Base-by-base conservation (phyloP, 2,329 filamentous ascomycete genomes). In the Penicillium sp. region DNA sequence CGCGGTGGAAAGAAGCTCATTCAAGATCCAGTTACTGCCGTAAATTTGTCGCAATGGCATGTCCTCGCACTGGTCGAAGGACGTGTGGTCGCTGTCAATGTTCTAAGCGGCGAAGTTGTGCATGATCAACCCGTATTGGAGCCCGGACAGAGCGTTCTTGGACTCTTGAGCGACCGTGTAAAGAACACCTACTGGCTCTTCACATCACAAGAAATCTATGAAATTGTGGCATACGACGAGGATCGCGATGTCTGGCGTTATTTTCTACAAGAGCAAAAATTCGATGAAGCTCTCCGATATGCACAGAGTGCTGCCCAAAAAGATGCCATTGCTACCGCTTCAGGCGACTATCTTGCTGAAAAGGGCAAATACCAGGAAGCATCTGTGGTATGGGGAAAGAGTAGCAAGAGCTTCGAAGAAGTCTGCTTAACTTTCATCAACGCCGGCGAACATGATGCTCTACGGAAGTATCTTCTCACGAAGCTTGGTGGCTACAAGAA, bases 151-250 rank as follows among this genome's bases (percentile, higher is more conserved):
- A 86, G 81, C 65, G 85, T 87, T 4, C 77, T 99, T n/a, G 91
- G 90, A 0, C 82, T 99, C 18, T 87, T 91, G 51, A 87, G 93
- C 8, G 94, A 99, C 71, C 83, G 89, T 59, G 93, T 94, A 71
- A 96, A 97, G 78, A 95, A 93, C 67, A 99, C 94, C 0, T 97
- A 93, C 69, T 99, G 95, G 94, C 81, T 99, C 2, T 96, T 97
- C 68, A 97, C 93, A 0, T 83, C 84, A 0, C 83, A 90, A 56
- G 91, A 96, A 66, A 96, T 99, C 51, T 97, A 91, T 64, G 94
- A 99, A 74, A 88, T 99, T 58, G 89, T 94, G 12, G 88, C 93
- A 12, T 88, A 86, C 46, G 90, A 97, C 56, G 94, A 99, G 71
- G 90, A 92, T 63, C 81, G 94, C 63, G 90, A 97, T 69, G 85